Conservation (phyloP, 108 stramenopile genomes). For the Nannochloropsis oceanica region DNA sequence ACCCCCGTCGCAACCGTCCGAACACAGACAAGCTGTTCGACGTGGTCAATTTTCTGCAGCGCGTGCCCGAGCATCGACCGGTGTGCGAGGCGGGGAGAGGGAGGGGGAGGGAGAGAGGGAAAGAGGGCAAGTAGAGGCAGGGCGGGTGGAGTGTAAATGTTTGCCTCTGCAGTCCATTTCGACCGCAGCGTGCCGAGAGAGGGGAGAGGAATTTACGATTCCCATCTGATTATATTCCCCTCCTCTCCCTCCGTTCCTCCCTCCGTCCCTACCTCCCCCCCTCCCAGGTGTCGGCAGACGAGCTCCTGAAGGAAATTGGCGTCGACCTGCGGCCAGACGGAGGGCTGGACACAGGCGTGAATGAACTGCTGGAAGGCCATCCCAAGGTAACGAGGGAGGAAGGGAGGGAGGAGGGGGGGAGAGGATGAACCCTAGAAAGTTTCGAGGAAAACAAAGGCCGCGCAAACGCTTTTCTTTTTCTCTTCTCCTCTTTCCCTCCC, state of each 20-base stretch:
- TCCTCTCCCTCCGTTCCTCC: neutral
- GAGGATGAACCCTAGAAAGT: no score
- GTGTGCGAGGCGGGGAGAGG: neutral
- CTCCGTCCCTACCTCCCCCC: neutral
- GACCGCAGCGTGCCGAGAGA: no score
- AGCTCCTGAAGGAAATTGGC: neutral
- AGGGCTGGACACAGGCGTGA: neutral
- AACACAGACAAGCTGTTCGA: neutral
- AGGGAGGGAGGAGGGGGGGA: neutral
- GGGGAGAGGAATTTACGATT: no score
- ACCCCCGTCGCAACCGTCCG: neutral
- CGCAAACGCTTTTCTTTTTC: no score
- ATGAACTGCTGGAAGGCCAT: neutral
- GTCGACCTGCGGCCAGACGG: neutral
- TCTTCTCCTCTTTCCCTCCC: no score
- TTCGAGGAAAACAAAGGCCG: no score
- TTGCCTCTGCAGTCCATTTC: no score
- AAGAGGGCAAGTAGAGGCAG: neutral
- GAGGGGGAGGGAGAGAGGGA: neutral
- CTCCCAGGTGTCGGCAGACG: neutral
- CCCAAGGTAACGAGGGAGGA: neutral
- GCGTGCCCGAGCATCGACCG: neutral
- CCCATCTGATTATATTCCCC: neutral
- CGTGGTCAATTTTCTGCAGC: neutral
- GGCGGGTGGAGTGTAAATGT: no score